Conservation (phyloP, 495 filamentous ascomycete genomes). For the Penicillium salamii region DNA sequence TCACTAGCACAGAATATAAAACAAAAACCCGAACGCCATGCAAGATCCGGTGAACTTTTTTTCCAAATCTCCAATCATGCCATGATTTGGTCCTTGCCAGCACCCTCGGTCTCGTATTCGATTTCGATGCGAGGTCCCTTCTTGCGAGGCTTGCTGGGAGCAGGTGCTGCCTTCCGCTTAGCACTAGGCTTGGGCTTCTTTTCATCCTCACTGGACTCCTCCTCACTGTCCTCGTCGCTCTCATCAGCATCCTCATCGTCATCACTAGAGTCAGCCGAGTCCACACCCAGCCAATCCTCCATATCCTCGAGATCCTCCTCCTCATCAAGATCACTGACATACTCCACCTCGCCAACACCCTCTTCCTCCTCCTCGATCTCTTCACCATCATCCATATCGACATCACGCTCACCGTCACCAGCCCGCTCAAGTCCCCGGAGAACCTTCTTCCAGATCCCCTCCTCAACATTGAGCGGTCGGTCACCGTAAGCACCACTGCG, state of each 20-base stretch:
- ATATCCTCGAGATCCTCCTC: slow-evolving; percentile 67
- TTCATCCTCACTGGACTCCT: slow-evolving; percentile 27
- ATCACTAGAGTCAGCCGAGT: slow-evolving; percentile 54
- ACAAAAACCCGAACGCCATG: slow-evolving; percentile 39
- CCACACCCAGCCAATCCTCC: slow-evolving; percentile 68
- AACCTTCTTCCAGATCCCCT: slow-evolving; percentile 96
- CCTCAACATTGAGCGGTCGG: slow-evolving; percentile 88
- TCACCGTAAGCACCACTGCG: slow-evolving; percentile 94
- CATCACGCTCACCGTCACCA: slow-evolving; percentile 80
- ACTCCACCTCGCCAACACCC: slow-evolving; percentile 78
- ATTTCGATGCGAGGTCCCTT: slow-evolving; percentile 66
- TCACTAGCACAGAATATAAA: slow-evolving; percentile 19
- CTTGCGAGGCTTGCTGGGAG: slow-evolving; percentile 61
- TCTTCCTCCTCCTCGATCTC: slow-evolving; percentile 69
- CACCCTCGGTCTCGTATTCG: slow-evolving; percentile 66
- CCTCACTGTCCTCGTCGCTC: slow-evolving; percentile 45
- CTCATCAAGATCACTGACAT: slow-evolving; percentile 72
- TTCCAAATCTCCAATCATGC: slow-evolving; percentile 28
- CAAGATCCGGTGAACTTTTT: slow-evolving; percentile 35
- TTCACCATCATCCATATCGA: slow-evolving; percentile 89
- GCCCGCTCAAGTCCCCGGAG: slow-evolving; percentile 81
- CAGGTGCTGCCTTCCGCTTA: slow-evolving; percentile 66
- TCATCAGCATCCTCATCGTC: slow-evolving; percentile 51
- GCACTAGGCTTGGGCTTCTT: slow-evolving; percentile 55
- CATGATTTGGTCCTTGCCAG: slow-evolving; percentile 46